phyloP scores from a whole-genome alignment of 768 basidiomycete genomes.

The Coprinopsis sp. region DNA sequence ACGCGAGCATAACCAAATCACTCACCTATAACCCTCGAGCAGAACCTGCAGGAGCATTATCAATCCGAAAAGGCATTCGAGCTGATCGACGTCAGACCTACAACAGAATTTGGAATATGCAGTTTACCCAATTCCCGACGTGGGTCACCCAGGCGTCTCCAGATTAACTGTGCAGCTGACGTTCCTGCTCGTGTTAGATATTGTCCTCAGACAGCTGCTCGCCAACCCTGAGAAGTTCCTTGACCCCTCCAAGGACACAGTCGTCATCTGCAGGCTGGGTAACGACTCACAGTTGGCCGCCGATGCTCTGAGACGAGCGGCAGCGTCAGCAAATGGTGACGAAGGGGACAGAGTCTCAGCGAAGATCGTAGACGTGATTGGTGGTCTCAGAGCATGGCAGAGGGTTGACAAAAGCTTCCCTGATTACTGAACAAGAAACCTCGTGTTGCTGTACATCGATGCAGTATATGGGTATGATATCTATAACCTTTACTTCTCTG shows the following conservation, averaged over 20 bases:
- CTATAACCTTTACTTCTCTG: constrained; percentile 18
- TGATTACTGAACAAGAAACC: constrained; percentile 49
- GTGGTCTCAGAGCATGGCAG: constrained; percentile 82
- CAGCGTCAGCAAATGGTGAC: constrained; percentile 18
- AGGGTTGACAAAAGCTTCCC: constrained; percentile 76
- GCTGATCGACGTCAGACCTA: constrained; percentile 78
- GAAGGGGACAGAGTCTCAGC: constrained; percentile 4
- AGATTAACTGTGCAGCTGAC: not conserved
- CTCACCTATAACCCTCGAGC: not conserved
- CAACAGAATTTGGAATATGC: constrained; percentile 83
- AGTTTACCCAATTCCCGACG: constrained; percentile 70
- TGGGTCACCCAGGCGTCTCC: constrained; percentile 30
- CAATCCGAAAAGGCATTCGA: constrained; percentile 23
- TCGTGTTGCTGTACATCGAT: not conserved
- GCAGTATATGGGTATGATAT: not conserved
- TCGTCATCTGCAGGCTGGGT: constrained; percentile 78
- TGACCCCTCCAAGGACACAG: constrained; percentile 21
- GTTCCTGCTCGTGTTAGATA: no score
- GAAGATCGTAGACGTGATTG: constrained; percentile 65
- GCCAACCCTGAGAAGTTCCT: constrained; percentile 50
- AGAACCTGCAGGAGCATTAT: constrained; percentile 48
- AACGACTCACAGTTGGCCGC: constrained; percentile 94
- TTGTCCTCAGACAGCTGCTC: constrained; percentile 65
- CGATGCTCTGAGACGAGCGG: constrained; percentile 47
- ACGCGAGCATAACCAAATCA: not conserved